phyloP scores from a whole-genome alignment of 345 rosid species.

The Luvunga scandens region DNA sequence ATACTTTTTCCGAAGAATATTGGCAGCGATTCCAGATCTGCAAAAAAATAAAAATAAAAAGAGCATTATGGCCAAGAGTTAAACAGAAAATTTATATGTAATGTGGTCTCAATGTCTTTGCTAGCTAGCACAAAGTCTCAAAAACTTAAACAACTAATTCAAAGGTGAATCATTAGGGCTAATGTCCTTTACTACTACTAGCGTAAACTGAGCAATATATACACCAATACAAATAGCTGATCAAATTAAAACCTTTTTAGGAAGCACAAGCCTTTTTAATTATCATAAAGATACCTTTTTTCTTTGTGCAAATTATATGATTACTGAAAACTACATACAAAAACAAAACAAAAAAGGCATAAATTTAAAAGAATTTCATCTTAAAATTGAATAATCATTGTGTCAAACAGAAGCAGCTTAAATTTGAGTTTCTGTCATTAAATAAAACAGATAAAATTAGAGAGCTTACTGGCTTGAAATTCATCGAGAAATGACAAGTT shows the following conservation, averaged over 20 bases:
- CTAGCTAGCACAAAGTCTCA: background rate
- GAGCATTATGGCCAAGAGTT: background rate
- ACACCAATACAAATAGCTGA: background rate
- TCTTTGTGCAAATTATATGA: background rate
- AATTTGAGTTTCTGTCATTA: background rate
- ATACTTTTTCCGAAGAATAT: conserved; percentile 84
- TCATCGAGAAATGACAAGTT: conserved; percentile 45
- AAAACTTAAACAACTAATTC: background rate
- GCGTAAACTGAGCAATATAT: no score
- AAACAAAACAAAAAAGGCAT: background rate
- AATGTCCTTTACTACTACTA: background rate
- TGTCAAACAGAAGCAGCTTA: background rate
- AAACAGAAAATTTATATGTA: background rate
- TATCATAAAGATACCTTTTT: background rate
- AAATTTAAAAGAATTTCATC: background rate
- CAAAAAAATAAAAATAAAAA: background rate
- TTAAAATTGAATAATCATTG: background rate
- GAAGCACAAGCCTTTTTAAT: background rate
- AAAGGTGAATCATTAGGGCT: background rate
- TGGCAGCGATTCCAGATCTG: conserved; percentile 75
- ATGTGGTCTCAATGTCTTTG: background rate
- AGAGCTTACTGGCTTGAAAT: conserved; percentile 41
- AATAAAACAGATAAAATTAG: background rate
- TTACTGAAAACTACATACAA: no score
- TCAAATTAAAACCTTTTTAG: background rate